A percentile compares a stretch with the other conserved stretches of the same genome.
Conservation (phyloP, 192 early-diverging fungal genomes). For the Linnemannia zychae region DNA sequence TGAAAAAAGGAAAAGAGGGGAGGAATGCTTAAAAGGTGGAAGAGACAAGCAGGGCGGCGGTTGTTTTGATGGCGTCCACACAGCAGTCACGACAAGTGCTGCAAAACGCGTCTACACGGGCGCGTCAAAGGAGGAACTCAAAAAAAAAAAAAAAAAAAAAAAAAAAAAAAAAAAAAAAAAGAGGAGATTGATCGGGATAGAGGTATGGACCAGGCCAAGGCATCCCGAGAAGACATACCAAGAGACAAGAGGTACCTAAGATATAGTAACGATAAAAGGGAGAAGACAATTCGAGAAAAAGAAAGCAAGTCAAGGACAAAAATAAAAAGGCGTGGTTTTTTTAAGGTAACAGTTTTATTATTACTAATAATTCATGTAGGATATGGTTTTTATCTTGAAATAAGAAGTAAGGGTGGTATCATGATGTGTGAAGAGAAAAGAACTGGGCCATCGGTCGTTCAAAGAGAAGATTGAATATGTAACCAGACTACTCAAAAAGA, state of each 20-base stretch:
- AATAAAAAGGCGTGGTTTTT: background rate
- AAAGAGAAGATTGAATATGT: background rate
- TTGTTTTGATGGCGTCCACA: background rate
- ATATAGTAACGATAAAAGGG: background rate
- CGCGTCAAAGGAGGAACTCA: background rate
- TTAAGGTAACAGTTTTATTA: background rate
- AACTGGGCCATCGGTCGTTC: background rate
- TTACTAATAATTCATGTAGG: slow-evolving; percentile 9
- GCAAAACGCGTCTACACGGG: background rate
- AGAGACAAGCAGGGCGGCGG: background rate
- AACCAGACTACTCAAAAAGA: slow-evolving; percentile 12
- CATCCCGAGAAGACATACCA: background rate
- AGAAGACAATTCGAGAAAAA: background rate
- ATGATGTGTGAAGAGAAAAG: background rate
- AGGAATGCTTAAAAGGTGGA: background rate
- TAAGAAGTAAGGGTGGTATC: background rate
- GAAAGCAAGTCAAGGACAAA: background rate
- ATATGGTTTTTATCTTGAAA: background rate
- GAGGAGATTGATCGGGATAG: too few species aligned
- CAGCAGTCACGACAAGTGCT: background rate
- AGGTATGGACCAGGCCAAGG: background rate
- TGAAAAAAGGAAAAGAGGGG: background rate
- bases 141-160: background rate
- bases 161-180: background rate
- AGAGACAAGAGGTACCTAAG: background rate